Base-by-base conservation (phyloP, 2,329 filamentous ascomycete species). In the Paecilomyces sp. region DNA sequence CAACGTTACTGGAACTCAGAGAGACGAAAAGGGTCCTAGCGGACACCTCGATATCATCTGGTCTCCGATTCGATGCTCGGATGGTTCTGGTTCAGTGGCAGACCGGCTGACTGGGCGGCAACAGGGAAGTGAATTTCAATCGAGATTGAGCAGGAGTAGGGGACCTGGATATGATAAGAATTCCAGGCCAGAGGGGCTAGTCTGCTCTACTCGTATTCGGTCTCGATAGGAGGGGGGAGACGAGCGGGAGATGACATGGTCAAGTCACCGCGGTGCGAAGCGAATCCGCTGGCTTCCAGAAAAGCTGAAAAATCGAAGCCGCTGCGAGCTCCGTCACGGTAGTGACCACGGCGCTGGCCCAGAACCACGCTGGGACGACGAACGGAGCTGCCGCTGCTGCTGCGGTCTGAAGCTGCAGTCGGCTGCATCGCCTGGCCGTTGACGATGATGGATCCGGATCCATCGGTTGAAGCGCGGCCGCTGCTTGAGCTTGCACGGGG, bases 171-270 rank as follows among this genome's bases (percentile, higher is more conserved):
- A n/a, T 47, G 41, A n/a, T 15, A 15, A 47, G n/a, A n/a, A 15
- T 47, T 15, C 5, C 41, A 15, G 41, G 9, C 41, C n/a, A 18
- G 41, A 18, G 18, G 15, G 6, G 41, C 41, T 15, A 47, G 41
- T 47, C 41, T 18, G 7, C 5, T 15, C 5, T 47, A 4, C 41
- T 47, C 41, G 41, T 47, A 18, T n/a, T 47, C 41, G n/a, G 41
- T 47, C 41, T 47, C 41, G 41, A 47, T 47, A 18, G 41, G 54
- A 30, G 31, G 33, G n/a, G 60, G 60, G 41, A 67, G 55, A 31
- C 63, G 64, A 56, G 59, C 63, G 12, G 67, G 67, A 18, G 67
- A 66, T 3, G 67, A 68, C 54, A 65, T 13, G 18, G 54, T 56
- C 13, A 57, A 6, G 31, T 60, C 61, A 33, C 33, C 56, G 15